These are phyloP conservation scores for Boletus tylopilopsis DNA, from an alignment of 768 basidiomycete species.

Conservation along the genomic window DNA sequence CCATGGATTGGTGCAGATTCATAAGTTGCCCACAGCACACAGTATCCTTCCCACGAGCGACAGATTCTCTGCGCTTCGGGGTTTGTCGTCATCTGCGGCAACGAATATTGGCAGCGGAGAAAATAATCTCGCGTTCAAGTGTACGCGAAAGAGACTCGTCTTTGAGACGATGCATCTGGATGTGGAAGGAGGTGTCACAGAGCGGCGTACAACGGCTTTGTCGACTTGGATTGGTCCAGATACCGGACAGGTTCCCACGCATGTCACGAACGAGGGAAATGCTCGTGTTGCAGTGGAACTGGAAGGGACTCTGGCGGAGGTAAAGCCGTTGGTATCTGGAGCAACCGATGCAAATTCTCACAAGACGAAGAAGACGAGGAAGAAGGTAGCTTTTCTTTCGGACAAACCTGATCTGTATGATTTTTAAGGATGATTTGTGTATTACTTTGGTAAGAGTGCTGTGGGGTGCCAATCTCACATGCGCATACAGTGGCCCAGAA, in stretches of 20 bases:
- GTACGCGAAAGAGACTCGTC: constrained; percentile 80
- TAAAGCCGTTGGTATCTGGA: constrained; percentile 6
- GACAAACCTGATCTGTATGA: constrained; percentile 72
- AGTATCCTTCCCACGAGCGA: constrained; percentile 77
- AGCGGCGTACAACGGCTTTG: constrained; percentile 62
- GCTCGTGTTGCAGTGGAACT: constrained; percentile 45
- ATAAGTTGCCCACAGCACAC: constrained; percentile 69
- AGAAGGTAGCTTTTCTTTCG: constrained; percentile 66
- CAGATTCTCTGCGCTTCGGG: constrained; percentile 79
- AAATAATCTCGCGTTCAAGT: constrained; percentile 94
- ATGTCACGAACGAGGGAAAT: constrained; percentile 6
- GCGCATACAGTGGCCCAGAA: no score
- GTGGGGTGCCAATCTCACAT: no score
- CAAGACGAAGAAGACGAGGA: constrained; percentile 49
- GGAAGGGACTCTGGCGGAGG: constrained; percentile 28
- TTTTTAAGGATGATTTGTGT: constrained; percentile 43
- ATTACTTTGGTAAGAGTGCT: neutral
- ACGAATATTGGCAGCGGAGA: constrained; percentile 71
- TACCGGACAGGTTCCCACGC: constrained; percentile 18
- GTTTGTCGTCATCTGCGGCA: constrained; percentile 55
- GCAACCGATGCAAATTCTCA: constrained; percentile 1
- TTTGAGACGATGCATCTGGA: constrained; percentile 91
- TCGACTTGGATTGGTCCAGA: constrained; percentile 22
- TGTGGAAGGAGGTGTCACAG: constrained; percentile 79
- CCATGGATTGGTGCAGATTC: constrained; percentile 81